These are phyloP conservation scores for Physcomitrium patens DNA, from an alignment of 225 moss, liverwort and hornwort genomes.

Conservation along the genomic window DNA sequence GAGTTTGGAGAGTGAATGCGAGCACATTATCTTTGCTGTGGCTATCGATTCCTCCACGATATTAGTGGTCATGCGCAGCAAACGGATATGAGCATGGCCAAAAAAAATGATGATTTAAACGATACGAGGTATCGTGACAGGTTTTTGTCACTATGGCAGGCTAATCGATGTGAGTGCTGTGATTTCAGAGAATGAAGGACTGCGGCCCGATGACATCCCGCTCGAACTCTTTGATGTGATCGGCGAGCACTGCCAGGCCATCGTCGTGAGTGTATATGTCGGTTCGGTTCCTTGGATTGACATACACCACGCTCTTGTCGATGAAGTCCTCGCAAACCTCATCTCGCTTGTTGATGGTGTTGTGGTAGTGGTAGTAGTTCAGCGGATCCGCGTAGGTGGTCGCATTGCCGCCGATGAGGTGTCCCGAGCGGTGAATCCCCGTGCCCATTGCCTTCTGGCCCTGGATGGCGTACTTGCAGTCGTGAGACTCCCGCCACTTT, in stretches of 20 bases:
- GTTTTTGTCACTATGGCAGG: too few relatives aligned
- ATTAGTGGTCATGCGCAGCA: too few relatives aligned
- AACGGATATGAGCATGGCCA: too few relatives aligned
- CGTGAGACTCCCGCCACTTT: constrained; percentile 34
- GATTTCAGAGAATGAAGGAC: background rate
- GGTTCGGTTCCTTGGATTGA: constrained; percentile 34
- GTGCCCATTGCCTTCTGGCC: constrained; percentile 62
- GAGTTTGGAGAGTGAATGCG: too few relatives aligned
- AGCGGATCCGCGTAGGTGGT: constrained; percentile 57
- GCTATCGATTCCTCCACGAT: too few relatives aligned
- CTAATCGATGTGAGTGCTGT: too few relatives aligned
- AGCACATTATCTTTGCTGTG: too few relatives aligned
- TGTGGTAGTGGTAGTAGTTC: constrained; percentile 77
- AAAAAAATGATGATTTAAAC: too few relatives aligned
- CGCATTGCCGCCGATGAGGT: constrained; percentile 49
- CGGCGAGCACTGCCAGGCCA: constrained; percentile 40
- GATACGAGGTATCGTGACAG: too few relatives aligned
- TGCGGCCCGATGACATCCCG: constrained; percentile 33
- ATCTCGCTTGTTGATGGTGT: constrained; percentile 58
- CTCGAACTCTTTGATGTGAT: constrained; percentile 46
- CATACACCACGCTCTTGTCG: constrained; percentile 31
- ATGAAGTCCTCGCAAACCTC: constrained; percentile 66
- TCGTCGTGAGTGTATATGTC: constrained; percentile 49
- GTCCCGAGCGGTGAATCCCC: constrained; percentile 62
- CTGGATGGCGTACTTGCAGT: constrained; percentile 73